Base-by-base conservation (phyloP, 345 rosid genomes). In the Noccaea caerulescens region DNA sequence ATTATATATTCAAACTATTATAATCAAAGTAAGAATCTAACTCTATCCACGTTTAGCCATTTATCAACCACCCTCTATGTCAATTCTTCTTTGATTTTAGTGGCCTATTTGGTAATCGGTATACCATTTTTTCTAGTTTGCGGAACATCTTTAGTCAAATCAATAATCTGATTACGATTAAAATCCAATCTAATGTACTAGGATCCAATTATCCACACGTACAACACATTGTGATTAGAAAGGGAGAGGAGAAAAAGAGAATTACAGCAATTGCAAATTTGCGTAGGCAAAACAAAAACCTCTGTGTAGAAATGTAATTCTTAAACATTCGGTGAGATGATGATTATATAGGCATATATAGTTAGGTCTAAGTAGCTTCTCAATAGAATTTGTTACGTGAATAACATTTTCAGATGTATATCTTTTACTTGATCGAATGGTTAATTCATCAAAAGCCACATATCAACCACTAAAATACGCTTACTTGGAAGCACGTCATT, bases 61-160 rank as follows among this genome's bases (percentile, higher is more conserved):
- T 39, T 39, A 25, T 52, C 41, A 66, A 66, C 18, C 18, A 30
- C 10, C 33, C n/a, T 67, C 32, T 43, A 56, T 43, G 72, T 68
- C 23, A 54, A 30, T 42, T 33, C 54, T 43, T 67, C 52, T 53
- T 66, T 68, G 44, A 32, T 43, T 55, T 55, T 3, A 55, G 44
- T 68, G 63, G 63, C 34, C 8, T 6, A 14, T 20, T 16, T 3
- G 43, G 63, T 43, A 18, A 42, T 54, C 36, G 43, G 63, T 43
- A 18, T 54, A 67, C 36, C 43, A 8, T 16, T 54, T 42, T 56
- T 12, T 56, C 25, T 68, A 30, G 72, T 43, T 55, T 32, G 16
- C 9, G 6, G 16, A 53, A 27, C 61, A 10, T 44, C 18, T 67
- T 18, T 27, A 14, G 54, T 67, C 63, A 64, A 20, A 64, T 49